Evolutionary conservation across 1,284 basidiomycete species (phyloP), one percentile per base, ranked within the genome.

Genomic region (Earliella scabrosa): DNA sequence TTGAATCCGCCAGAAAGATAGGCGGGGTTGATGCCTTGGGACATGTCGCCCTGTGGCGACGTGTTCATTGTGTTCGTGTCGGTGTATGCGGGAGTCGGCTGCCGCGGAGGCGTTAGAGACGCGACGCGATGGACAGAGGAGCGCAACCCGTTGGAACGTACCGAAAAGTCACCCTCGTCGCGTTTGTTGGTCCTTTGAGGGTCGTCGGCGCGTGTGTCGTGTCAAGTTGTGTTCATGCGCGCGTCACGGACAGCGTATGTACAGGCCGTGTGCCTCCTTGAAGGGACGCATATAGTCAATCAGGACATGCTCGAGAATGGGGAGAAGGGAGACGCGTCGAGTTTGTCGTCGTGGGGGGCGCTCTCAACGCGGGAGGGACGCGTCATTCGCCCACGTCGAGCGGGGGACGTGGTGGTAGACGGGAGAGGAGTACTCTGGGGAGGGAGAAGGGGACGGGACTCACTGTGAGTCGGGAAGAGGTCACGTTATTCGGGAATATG

Each of bases 11-110:
- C 63, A 18, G 61, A 60, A 54, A 67, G 63, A 40, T 64, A 60
- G 31, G 66, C 66, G 48, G 64, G 64, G 45, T 66, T 66, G 56
- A 68, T 68, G 54, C 55, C 57, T 43, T 63, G 61, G 26, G 61
- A 58, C 47, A 60, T 50, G 55, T 63, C 61, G 39, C 44, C 61
- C 36, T 56, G 54, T 16, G 60, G 39, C 35, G 56, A 43, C 24
- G 49, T 47, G 56, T 65, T 65, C 63, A 63, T 64, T 4, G 41
- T 52, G 21, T 13, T 32, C 14, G 46, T 26, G 10, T 14, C 10
- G 32, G 27, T 10, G 11, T 39, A 31, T 27, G 54, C 45, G 21
- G 16, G 32, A 14, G 23, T 32, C 27, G 16, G 13, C 21, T 38
- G 20, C n/a, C n/a, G n/a, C n/a, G n/a, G n/a, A n/a, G n/a, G n/a